Evolutionary conservation across 345 rosid species (phyloP).

Genomic region (Camelina laxa): DNA sequence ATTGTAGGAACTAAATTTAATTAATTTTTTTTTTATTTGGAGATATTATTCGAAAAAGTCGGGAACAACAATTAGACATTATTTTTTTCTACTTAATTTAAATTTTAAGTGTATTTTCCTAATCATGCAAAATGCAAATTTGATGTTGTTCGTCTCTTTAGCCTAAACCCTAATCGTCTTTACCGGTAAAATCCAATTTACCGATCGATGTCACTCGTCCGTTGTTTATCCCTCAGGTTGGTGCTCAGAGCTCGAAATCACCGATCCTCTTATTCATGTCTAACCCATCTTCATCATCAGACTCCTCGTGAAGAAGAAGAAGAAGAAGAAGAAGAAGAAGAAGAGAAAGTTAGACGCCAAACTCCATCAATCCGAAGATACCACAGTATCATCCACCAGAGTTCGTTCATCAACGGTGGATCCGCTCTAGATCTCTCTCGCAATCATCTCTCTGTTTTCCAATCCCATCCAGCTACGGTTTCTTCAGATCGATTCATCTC

Average conservation of each 20-base stretch:
- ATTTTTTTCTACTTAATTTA: neutral
- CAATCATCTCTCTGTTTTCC: neutral
- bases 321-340: neutral
- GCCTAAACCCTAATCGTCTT: neutral
- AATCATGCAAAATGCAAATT: neutral
- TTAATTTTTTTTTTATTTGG: too few species aligned
- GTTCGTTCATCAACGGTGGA: neutral
- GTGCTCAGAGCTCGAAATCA: neutral
- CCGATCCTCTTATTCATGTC: slow-evolving; percentile 12
- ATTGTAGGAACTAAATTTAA: too few species aligned
- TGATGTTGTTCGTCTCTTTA: neutral
- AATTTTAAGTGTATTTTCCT: too few species aligned
- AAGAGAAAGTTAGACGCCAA: neutral
- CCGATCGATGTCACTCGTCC: slow-evolving; percentile 30
- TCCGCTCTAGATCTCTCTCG: neutral
- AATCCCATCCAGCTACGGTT: neutral
- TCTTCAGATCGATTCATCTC: slow-evolving; percentile 16
- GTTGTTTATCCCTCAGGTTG: slow-evolving; percentile 20
- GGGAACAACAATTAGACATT: neutral
- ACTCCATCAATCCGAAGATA: slow-evolving; percentile 9
- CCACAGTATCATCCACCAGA: slow-evolving; percentile 19
- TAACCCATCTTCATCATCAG: neutral
- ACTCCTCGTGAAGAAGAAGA: slow-evolving; percentile 11
- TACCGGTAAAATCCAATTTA: neutral
- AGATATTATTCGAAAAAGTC: neutral